These are phyloP conservation scores for Solanum corneliomulleri DNA, from an alignment of 257 asterid genomes.

Conservation along the genomic window DNA sequence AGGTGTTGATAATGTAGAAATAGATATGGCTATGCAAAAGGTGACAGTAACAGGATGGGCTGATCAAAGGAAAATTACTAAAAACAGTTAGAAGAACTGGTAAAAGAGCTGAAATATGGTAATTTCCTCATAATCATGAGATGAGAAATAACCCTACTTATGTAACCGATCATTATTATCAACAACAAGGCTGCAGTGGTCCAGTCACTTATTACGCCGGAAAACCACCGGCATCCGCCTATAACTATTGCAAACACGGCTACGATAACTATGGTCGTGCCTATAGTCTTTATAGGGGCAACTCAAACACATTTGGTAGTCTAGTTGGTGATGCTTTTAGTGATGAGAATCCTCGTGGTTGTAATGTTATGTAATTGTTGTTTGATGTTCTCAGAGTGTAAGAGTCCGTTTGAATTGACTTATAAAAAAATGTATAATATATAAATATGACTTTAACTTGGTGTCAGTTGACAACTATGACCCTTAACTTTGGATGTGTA, in stretches of 20 bases:
- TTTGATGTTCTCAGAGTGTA: neutral
- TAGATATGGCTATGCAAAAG: conserved; percentile 65
- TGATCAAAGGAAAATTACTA: conserved; percentile 52
- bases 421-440: no score
- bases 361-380: conserved; percentile 39
- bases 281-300: neutral
- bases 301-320: conserved; percentile 39
- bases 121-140: conserved; percentile 42
- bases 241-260: conserved; percentile 78
- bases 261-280: conserved; percentile 20
- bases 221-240: conserved; percentile 36
- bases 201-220: conserved; percentile 23
- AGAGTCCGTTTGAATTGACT: no score
- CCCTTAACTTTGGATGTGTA: no score
- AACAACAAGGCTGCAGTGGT: conserved; percentile 25
- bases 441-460: no score
- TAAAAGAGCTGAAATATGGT: conserved; percentile 67
- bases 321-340: conserved; percentile 53
- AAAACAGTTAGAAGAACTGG: conserved; percentile 53
- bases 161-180: conserved; percentile 15
- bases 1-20: conserved; percentile 69
- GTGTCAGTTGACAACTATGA: no score
- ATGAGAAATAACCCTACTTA: conserved; percentile 27
- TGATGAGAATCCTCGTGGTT: conserved; percentile 55
- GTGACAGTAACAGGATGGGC: conserved; percentile 66